A percentile compares a stretch with the other conserved stretches of the same genome.
These are phyloP conservation scores for Agastache rugosa DNA, from an alignment of 257 asterid species.

Conservation along the genomic window DNA sequence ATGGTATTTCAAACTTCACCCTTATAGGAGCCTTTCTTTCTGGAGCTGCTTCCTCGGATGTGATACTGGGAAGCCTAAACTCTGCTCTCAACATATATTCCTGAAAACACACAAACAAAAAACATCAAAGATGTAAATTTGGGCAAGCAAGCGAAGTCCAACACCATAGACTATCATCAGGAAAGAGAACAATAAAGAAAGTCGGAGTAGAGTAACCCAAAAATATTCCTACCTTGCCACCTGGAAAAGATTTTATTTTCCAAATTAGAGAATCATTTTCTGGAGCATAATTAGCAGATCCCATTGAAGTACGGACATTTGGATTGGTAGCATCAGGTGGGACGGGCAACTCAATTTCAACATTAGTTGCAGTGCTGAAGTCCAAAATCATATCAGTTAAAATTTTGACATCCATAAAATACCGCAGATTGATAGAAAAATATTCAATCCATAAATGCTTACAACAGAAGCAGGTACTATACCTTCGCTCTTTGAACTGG, in stretches of 20 bases:
- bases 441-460: slow-evolving; percentile 13
- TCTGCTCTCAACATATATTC: slow-evolving; percentile 99
- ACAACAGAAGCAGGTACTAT: slow-evolving; percentile 35
- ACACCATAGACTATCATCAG: background rate
- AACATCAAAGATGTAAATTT: slow-evolving; percentile 2
- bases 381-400: slow-evolving; percentile 38
- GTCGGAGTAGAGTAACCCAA: background rate
- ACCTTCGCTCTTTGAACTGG: slow-evolving; percentile 99
- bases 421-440: slow-evolving; percentile 11
- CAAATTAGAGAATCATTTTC: slow-evolving; percentile 91
- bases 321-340: slow-evolving; percentile 98
- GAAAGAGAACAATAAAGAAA: slow-evolving; percentile 16
- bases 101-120: slow-evolving; percentile 46
- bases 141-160: slow-evolving; percentile 8
- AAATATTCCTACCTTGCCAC: slow-evolving; percentile 81
- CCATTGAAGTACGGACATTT: slow-evolving; percentile 96
- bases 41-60: slow-evolving; percentile 81
- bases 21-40: slow-evolving; percentile 99
- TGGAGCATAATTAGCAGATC: slow-evolving; percentile 96
- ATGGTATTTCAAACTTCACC: slow-evolving; percentile 98
- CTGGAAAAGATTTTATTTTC: slow-evolving; percentile 99
- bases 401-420: slow-evolving; percentile 26
- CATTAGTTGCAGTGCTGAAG: slow-evolving; percentile 96
- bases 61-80: slow-evolving; percentile 92
- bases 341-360: slow-evolving; percentile 97